These are phyloP conservation scores for Eucalyptus shirleyi DNA, from an alignment of 345 rosid genomes.

Conservation along the genomic window DNA sequence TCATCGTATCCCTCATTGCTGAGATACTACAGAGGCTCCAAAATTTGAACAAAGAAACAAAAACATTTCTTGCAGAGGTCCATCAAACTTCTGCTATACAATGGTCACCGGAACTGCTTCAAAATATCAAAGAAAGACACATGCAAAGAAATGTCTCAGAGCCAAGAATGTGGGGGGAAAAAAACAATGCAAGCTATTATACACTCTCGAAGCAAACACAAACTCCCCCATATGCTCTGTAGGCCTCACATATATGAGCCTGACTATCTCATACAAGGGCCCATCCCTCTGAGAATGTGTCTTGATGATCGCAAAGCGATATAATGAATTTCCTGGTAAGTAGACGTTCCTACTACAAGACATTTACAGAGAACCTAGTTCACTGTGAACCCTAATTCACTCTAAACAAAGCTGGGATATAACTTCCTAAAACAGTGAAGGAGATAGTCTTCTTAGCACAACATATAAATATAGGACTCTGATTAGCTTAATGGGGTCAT, in stretches of 20 bases:
- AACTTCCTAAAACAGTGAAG: background rate
- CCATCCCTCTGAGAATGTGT: background rate
- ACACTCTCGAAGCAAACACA: background rate
- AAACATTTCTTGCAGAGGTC: background rate
- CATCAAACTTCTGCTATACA: background rate
- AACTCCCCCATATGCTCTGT: background rate
- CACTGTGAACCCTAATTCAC: background rate
- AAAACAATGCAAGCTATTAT: background rate
- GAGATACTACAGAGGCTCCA: background rate
- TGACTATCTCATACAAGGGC: background rate
- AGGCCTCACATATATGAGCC: background rate
- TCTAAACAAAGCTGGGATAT: background rate
- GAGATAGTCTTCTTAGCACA: background rate
- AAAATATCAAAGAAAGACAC: background rate
- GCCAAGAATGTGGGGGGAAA: background rate
- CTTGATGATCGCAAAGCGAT: background rate
- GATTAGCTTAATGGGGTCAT: background rate
- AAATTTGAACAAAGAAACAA: background rate
- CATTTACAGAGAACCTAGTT: background rate
- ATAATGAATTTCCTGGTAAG: background rate
- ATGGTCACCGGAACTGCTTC: background rate
- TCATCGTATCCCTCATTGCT: background rate
- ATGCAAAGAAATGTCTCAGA: background rate
- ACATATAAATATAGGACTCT: background rate
- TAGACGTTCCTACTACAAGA: background rate